phyloP scores from a whole-genome alignment of 306 rosid species.

The Luffa aegyptiaca region DNA sequence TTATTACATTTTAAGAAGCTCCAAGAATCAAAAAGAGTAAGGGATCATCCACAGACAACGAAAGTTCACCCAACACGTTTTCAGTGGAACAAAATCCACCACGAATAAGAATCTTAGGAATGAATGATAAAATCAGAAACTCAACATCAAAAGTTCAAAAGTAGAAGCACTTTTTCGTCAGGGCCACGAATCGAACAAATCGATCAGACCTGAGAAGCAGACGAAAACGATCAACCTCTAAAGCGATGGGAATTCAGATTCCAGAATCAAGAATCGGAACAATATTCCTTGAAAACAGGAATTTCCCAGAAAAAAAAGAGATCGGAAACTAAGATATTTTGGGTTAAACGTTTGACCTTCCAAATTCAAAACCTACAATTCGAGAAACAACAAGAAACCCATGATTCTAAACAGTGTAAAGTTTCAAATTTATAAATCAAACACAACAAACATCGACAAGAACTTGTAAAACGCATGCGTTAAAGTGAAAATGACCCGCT shows the following conservation, averaged over 20 bases:
- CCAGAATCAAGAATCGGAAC: neutral
- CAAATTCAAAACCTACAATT: neutral
- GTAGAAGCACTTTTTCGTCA: neutral
- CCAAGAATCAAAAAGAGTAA: neutral
- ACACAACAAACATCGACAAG: neutral
- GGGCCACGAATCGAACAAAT: neutral
- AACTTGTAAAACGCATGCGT: neutral
- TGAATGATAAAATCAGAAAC: conserved; percentile 1
- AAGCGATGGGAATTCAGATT: neutral
- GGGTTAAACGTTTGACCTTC: neutral
- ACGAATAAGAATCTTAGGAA: neutral
- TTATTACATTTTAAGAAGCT: conserved; percentile 2
- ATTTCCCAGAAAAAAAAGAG: neutral
- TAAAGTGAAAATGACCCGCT: conserved; percentile 1
- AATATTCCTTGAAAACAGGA: neutral
- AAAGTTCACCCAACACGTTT: neutral
- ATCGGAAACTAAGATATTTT: neutral
- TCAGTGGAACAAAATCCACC: conserved; percentile 1
- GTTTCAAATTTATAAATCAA: neutral
- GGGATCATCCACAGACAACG: neutral
- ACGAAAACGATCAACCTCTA: neutral
- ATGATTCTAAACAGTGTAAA: neutral
- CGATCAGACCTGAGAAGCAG: neutral
- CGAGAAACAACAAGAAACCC: neutral
- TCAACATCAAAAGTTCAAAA: neutral